A percentile compares a stretch with the other conserved stretches of the same genome.
Evolutionary conservation across 1,139 yeast genomes (phyloP).

Genomic region (Barnettozyma hawaiiensis): DNA sequence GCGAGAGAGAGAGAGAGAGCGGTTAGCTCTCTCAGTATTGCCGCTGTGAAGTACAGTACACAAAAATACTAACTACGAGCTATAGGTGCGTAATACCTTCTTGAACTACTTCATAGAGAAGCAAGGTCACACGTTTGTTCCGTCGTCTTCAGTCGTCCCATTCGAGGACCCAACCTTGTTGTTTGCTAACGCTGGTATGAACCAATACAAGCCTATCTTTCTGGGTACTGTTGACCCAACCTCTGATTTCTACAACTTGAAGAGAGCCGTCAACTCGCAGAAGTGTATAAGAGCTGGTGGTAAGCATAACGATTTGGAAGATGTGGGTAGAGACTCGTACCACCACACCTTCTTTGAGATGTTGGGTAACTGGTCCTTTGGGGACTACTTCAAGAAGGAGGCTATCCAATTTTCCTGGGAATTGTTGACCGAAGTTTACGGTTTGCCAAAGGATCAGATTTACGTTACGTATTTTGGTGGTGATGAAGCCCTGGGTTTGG

Average conservation of each 20-base stretch:
- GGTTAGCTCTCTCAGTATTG: neutral
- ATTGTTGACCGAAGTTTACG: constrained; percentile 75
- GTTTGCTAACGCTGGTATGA: constrained; percentile 98
- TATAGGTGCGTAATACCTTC: constrained; percentile 73
- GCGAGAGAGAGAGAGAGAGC: too few species aligned
- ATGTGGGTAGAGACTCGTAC: constrained; percentile 95
- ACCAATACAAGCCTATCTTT: constrained; percentile 95
- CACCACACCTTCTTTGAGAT: constrained; percentile 98
- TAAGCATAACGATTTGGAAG: constrained; percentile 96
- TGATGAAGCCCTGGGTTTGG: constrained; percentile 74
- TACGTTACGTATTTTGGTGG: constrained; percentile 97
- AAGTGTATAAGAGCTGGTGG: constrained; percentile 99
- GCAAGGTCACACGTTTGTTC: constrained; percentile 67
- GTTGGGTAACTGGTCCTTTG: constrained; percentile 99
- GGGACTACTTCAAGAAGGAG: constrained; percentile 94
- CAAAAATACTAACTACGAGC: constrained; percentile 9
- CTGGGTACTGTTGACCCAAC: constrained; percentile 96
- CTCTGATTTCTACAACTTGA: constrained; percentile 75
- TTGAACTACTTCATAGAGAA: constrained; percentile 68
- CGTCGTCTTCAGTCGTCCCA: constrained; percentile 93
- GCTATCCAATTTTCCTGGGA: constrained; percentile 92
- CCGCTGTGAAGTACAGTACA: neutral
- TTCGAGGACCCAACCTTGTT: constrained; percentile 95
- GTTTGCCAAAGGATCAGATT: constrained; percentile 68
- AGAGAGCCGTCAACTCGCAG: constrained; percentile 91